These are phyloP conservation scores for Erythrophleum ivorense DNA, from an alignment of 331 rosid genomes.

Conservation along the genomic window DNA sequence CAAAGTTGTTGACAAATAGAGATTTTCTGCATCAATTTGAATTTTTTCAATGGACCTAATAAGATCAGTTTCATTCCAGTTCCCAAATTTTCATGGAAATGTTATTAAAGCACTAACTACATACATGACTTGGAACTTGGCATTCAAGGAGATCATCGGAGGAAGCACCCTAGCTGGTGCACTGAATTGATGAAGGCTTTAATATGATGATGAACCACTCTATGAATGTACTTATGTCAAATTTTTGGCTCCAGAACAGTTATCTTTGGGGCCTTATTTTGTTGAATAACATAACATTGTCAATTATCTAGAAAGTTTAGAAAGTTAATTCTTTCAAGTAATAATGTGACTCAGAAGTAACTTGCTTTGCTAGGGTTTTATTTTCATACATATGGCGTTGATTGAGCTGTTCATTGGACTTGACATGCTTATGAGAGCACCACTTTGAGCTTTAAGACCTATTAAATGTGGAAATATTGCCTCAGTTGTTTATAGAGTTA, in stretches of 20 bases:
- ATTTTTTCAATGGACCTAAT: neutral
- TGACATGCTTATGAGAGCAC: slow-evolving; percentile 12
- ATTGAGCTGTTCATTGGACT: neutral
- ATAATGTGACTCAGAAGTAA: neutral
- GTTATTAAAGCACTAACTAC: neutral
- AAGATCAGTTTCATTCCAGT: neutral
- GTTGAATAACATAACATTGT: neutral
- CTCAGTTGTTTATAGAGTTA: no score
- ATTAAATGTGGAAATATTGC: no score
- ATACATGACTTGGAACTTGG: neutral
- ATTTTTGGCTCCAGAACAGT: neutral
- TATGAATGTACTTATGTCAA: neutral
- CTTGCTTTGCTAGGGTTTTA: slow-evolving; percentile 1
- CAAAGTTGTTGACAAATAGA: neutral
- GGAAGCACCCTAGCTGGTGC: neutral
- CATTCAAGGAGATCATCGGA: slow-evolving; percentile 24
- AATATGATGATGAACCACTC: neutral
- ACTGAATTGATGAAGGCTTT: neutral
- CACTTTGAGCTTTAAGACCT: no score
- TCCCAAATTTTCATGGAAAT: no score
- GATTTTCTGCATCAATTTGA: slow-evolving; percentile 11
- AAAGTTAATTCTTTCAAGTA: neutral
- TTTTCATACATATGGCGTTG: neutral
- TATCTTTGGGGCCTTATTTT: neutral
- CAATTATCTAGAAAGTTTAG: no score